Evolutionary conservation across 1,284 basidiomycete genomes (phyloP).

Genomic region (Ustilago bromivora): DNA sequence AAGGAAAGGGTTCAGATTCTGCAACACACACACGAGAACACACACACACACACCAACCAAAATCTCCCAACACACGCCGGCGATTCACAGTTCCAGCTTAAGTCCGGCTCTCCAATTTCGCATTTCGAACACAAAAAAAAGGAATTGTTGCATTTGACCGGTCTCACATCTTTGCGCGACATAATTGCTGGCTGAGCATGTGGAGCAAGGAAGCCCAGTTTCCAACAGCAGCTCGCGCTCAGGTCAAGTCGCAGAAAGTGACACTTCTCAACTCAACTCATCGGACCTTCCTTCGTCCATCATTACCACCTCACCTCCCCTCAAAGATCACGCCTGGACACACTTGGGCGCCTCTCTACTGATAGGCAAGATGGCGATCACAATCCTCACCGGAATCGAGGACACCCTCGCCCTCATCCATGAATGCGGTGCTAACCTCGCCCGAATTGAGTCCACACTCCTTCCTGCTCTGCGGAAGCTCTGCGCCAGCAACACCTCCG

Average conservation of each 20-base stretch:
- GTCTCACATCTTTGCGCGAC: background rate
- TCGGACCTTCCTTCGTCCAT: background rate
- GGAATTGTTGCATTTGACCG: background rate
- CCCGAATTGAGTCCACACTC: constrained; percentile 28
- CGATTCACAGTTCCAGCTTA: background rate
- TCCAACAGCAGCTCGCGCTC: constrained; percentile 17
- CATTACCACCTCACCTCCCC: background rate
- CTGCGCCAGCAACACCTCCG: constrained; percentile 11
- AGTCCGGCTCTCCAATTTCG: constrained; percentile 2
- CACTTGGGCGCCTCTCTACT: too few species aligned
- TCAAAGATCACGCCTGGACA: too few species aligned
- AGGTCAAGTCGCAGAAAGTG: constrained; percentile 28
- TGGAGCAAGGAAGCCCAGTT: constrained; percentile 18
- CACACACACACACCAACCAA: background rate
- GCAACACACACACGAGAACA: constrained; percentile 5
- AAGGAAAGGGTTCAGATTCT: background rate
- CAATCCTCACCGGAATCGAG: constrained; percentile 40
- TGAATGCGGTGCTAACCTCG: constrained; percentile 28
- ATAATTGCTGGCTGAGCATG: constrained; percentile 4
- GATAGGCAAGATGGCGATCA: constrained; percentile 26
- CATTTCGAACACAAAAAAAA: background rate
- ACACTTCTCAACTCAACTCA: constrained; percentile 8
- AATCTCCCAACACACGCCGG: constrained; percentile 3
- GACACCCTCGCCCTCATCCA: constrained; percentile 51
- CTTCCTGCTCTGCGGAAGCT: constrained; percentile 46